Evolutionary conservation across 2,329 filamentous ascomycete genomes (phyloP), one percentile per base, ranked within the genome.

Genomic region (Epicoccum sorghinum): DNA sequence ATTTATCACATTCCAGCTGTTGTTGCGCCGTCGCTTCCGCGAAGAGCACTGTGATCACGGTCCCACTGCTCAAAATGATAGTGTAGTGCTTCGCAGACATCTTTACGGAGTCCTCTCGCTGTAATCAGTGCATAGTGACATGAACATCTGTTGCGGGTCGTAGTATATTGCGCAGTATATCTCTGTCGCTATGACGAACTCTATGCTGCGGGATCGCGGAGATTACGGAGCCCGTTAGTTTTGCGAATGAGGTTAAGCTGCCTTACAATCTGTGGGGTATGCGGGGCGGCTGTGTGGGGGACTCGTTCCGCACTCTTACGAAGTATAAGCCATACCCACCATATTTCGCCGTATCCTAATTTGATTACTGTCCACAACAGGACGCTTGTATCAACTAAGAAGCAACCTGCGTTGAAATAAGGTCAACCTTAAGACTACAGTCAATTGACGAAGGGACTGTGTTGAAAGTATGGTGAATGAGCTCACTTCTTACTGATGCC

Each of bases 11-110:
- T 25, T 44, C 12, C 9, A 22, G 33, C 22, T 42, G 41, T 40
- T 54, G 50, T 7, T 41, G 27, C 38, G 25, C 27, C 22, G 24
- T 51, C 37, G 43, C 50, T 35, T 58, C 55, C 9, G 42, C 35
- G 32, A 54, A 48, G 7, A 42, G 41, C 2, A 44, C 46, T 9
- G 27, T 14, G 12, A 43, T n/a, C 14, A 10, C 22, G n/a, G 3
- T 24, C 10, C 44, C 38, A 18, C 47, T 36, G 12, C 39, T 44
- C 32, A 44, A n/a, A 7, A 38, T 43, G 9, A 47, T 35, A 1
- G 4, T 53, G 12, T 33, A 41, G 4, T 14, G 0, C 2, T 23
- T 10, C 1, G 7, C 8, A n/a, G 14, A 9, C 42, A 36, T 47
- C 3, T 14, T 41, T 29, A 36, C 22, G 8, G 4, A n/a, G 12